Evolutionary conservation across 2,329 filamentous ascomycete genomes (phyloP).

Genomic region (Verticillium nubilum): DNA sequence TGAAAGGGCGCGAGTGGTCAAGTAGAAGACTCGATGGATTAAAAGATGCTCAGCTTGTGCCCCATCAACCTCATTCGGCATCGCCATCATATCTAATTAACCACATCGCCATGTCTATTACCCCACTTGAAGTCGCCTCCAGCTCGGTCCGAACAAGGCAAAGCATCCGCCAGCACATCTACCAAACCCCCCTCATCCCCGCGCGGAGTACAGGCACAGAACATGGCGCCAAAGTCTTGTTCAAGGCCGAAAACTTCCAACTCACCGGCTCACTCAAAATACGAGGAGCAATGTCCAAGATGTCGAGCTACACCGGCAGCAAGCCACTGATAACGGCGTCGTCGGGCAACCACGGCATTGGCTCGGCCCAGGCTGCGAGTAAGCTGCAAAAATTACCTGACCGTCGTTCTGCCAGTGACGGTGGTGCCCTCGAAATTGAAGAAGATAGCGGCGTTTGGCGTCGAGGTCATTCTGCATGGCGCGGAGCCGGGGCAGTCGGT

Average conservation of each 20-base stretch:
- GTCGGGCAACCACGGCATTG: constrained; percentile 17
- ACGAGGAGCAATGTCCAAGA: constrained; percentile 18
- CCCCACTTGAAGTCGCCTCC: constrained; percentile 7
- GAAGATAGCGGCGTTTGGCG: constrained; percentile 15
- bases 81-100: neutral
- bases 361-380: constrained; percentile 11
- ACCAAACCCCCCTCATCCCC: constrained; percentile 14
- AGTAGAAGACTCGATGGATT: no score
- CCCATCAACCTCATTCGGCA: no score
- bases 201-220: constrained; percentile 4
- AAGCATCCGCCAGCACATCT: constrained; percentile 15
- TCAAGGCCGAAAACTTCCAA: constrained; percentile 20
- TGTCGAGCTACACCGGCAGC: constrained; percentile 8
- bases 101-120: neutral
- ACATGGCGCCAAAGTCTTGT: constrained; percentile 8
- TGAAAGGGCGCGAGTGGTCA: neutral
- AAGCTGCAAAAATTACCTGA: constrained; percentile 8
- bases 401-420: constrained; percentile 14
- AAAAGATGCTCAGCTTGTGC: no score
- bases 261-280: constrained; percentile 20
- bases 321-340: constrained; percentile 15
- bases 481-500: constrained; percentile 15
- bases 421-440: constrained; percentile 14
- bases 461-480: constrained; percentile 15
- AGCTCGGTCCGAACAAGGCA: constrained; percentile 9